Percentiles rank a stretch among this genome's conserved stretches.
These are phyloP conservation scores for Ustilago tritici DNA, from an alignment of 1,284 basidiomycete genomes.

Conservation along the genomic window DNA sequence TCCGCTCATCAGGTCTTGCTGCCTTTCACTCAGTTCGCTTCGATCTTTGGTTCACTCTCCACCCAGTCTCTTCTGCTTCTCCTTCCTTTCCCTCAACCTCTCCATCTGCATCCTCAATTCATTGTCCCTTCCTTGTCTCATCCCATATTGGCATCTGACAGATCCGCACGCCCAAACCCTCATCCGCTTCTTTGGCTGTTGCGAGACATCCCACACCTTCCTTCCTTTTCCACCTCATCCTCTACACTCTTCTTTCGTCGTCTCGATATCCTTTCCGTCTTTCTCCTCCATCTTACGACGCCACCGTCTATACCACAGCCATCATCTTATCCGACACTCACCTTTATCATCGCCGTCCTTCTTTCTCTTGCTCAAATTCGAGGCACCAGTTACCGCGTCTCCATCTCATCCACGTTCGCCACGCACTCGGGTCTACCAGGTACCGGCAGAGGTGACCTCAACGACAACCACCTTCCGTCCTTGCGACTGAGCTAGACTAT, in stretches of 20 bases:
- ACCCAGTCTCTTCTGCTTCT: slow-evolving; percentile 1
- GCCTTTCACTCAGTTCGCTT: not conserved
- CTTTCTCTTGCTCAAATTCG: not conserved
- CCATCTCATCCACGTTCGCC: not conserved
- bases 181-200: slow-evolving; percentile 7
- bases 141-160: slow-evolving; percentile 5
- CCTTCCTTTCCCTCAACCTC: not conserved
- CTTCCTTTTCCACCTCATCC: slow-evolving; percentile 28
- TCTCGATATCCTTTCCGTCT: not conserved
- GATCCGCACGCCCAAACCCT: slow-evolving; percentile 5
- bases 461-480: not conserved
- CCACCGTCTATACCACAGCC: slow-evolving; percentile 5
- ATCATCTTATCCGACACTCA: not conserved
- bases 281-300: not conserved
- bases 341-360: not conserved
- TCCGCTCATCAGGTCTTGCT: slow-evolving; percentile 1
- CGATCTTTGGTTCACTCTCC: slow-evolving; percentile 3
- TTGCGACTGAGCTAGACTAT: slow-evolving; percentile 5
- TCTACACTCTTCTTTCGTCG: not conserved
- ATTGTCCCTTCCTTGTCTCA: slow-evolving; percentile 9
- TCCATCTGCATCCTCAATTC: slow-evolving; percentile 8
- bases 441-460: not conserved
- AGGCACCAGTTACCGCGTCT: not conserved
- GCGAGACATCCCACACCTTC: slow-evolving; percentile 20
- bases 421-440: too few species aligned